These are phyloP conservation scores for Colletotrichum tamarilloi DNA, from an alignment of 2,329 filamentous ascomycete genomes.

Conservation along the genomic window DNA sequence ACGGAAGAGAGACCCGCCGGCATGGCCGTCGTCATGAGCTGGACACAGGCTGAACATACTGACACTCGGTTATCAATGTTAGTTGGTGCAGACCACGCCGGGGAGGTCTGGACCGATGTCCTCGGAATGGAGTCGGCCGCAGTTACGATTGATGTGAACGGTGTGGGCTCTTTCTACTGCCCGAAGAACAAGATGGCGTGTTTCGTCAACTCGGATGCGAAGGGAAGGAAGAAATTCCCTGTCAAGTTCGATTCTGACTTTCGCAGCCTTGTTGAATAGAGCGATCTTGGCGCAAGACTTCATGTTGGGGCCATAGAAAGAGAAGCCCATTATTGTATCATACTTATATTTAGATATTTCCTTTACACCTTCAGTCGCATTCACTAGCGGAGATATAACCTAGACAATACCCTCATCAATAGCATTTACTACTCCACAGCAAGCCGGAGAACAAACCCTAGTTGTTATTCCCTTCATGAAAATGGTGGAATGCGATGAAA, in stretches of 20 bases:
- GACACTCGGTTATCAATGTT: conserved; percentile 22
- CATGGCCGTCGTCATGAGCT: conserved; percentile 22
- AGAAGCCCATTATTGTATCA: neutral
- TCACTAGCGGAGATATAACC: neutral
- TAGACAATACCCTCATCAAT: neutral
- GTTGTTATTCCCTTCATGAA: no score
- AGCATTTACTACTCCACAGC: no score
- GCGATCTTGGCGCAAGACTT: neutral
- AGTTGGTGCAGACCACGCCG: conserved; percentile 18
- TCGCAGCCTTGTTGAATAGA: conserved; percentile 1
- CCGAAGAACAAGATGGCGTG: conserved; percentile 18
- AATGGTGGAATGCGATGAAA: no score
- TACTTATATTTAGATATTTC: neutral
- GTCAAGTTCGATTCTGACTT: conserved; percentile 22
- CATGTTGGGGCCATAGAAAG: neutral
- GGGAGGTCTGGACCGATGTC: conserved; percentile 23
- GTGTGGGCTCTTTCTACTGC: conserved; percentile 14
- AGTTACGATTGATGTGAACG: conserved; percentile 21
- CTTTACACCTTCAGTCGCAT: neutral
- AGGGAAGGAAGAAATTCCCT: conserved; percentile 23
- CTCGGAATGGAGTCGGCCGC: neutral
- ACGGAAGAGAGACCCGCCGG: conserved; percentile 19
- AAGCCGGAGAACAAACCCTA: no score
- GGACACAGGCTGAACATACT: conserved; percentile 6
- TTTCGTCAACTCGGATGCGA: conserved; percentile 19